Conservation (phyloP, 1,139 yeast genomes). For the Petasospora fabianii region DNA sequence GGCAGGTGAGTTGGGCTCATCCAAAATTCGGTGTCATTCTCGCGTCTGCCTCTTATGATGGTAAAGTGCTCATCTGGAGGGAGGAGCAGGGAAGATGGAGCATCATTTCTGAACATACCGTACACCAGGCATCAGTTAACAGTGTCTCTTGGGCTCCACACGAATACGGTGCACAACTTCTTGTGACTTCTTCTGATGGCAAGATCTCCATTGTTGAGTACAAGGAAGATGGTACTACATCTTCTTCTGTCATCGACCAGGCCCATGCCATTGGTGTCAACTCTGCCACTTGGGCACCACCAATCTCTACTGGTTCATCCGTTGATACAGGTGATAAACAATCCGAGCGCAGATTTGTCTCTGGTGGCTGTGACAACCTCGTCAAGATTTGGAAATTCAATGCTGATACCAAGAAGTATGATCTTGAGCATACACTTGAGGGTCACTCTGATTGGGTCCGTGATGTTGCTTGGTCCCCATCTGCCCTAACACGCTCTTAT, state of each 20-base stretch:
- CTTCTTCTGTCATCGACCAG: conserved; percentile 43
- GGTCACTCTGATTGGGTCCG: conserved; percentile 99
- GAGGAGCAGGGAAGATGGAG: conserved; percentile 91
- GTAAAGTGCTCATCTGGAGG: conserved; percentile 91
- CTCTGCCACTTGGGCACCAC: conserved; percentile 95
- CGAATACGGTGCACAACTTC: conserved; percentile 87
- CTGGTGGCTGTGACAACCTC: conserved; percentile 93
- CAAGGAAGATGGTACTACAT: conserved; percentile 83
- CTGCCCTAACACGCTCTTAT: conserved; percentile 78
- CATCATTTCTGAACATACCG: conserved; percentile 80
- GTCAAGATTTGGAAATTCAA: conserved; percentile 88
- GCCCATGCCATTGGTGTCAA: conserved; percentile 95
- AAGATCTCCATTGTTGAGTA: conserved; percentile 87
- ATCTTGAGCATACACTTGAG: conserved; percentile 70
- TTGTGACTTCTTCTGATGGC: conserved; percentile 94
- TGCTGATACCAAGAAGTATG: conserved; percentile 52
- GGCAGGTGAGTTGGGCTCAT: conserved; percentile 99
- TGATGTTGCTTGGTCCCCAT: conserved; percentile 98
- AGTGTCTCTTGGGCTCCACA: conserved; percentile 98
- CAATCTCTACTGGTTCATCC: conserved; percentile 35
- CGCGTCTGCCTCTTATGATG: conserved; percentile 95
- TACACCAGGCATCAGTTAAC: conserved; percentile 92
- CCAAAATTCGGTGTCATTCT: conserved; percentile 94
- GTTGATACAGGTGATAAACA: conserved; percentile 36
- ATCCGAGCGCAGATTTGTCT: conserved; percentile 65